These are phyloP conservation scores for Aspergillus viridinutans DNA, from an alignment of 2,329 filamentous ascomycete species.

Conservation along the genomic window DNA sequence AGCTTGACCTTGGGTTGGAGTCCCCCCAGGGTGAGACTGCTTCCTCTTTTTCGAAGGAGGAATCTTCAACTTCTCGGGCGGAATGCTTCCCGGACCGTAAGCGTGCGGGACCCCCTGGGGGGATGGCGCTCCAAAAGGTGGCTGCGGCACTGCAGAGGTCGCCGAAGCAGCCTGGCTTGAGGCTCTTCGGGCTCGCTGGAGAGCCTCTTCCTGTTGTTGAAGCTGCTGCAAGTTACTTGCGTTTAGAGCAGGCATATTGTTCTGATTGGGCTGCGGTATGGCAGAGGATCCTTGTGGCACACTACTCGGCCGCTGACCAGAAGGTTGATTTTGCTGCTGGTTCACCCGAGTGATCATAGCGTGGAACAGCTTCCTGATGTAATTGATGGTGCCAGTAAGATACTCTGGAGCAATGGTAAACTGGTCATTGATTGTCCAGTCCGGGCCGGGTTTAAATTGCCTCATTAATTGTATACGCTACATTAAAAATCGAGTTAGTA, in stretches of 20 bases:
- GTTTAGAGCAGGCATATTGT: conserved; percentile 36
- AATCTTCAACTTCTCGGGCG: conserved; percentile 54
- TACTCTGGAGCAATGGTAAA: conserved; percentile 42
- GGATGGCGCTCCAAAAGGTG: conserved; percentile 52
- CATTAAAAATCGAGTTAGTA: conserved; percentile 10
- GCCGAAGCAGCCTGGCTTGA: conserved; percentile 42
- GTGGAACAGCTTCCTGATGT: conserved; percentile 40
- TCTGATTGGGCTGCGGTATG: conserved; percentile 19
- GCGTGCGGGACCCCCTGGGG: conserved; percentile 56
- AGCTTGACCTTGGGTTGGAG: conserved; percentile 22
- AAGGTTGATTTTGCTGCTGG: conserved; percentile 26
- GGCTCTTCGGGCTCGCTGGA: conserved; percentile 34
- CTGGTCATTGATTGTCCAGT: conserved; percentile 42
- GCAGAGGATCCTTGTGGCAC: conserved; percentile 16
- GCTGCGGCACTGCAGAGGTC: conserved; percentile 48
- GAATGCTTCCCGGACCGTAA: conserved; percentile 50
- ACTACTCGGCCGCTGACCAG: conserved; percentile 21
- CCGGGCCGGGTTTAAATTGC: conserved; percentile 40
- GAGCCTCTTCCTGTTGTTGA: conserved; percentile 44
- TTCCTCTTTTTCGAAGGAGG: conserved; percentile 56
- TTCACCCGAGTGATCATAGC: conserved; percentile 33
- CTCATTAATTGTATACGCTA: conserved; percentile 44
- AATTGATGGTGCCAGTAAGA: conserved; percentile 32
- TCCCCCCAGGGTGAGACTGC: conserved; percentile 42
- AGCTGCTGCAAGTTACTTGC: conserved; percentile 46